These are phyloP conservation scores for Yamadazyma insecticola DNA, from an alignment of 805 yeast species.

Conservation along the genomic window DNA sequence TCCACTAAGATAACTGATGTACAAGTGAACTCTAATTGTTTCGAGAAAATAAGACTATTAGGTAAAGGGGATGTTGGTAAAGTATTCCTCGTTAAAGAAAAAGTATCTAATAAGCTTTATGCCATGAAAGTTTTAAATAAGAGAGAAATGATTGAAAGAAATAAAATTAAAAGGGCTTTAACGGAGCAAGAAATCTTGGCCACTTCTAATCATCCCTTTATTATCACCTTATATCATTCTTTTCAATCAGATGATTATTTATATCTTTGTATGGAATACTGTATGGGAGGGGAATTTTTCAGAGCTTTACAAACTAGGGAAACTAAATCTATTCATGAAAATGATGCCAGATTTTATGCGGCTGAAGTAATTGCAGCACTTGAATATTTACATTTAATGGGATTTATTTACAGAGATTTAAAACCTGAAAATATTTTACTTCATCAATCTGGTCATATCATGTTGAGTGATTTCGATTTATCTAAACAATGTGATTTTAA, in stretches of 20 bases:
- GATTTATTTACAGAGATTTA: conserved; percentile 92
- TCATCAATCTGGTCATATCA: conserved; percentile 97
- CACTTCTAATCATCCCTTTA: conserved; percentile 94
- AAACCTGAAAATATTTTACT: conserved; percentile 93
- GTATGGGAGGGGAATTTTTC: conserved; percentile 99
- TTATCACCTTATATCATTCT: conserved; percentile 92
- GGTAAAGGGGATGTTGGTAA: conserved; percentile 99
- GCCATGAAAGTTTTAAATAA: conserved; percentile 93
- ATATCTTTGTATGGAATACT: conserved; percentile 95
- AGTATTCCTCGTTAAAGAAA: conserved; percentile 87
- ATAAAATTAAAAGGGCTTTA: conserved; percentile 88
- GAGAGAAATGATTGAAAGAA: conserved; percentile 90
- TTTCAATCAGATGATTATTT: conserved; percentile 91
- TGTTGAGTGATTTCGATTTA: conserved; percentile 94
- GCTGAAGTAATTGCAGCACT: conserved; percentile 96
- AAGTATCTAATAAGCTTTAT: conserved; percentile 63
- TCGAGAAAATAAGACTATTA: conserved; percentile 82
- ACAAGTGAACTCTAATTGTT: conserved; percentile 81
- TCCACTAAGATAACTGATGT: conserved; percentile 71
- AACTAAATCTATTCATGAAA: conserved; percentile 79
- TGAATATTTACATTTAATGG: conserved; percentile 94
- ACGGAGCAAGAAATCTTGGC: conserved; percentile 97
- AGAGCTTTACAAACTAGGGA: conserved; percentile 90
- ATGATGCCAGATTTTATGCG: conserved; percentile 89
- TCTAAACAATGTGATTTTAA: conserved; percentile 81